Evolutionary conservation across 2,329 filamentous ascomycete genomes (phyloP).

Genomic region (Penicillium nordicum): DNA sequence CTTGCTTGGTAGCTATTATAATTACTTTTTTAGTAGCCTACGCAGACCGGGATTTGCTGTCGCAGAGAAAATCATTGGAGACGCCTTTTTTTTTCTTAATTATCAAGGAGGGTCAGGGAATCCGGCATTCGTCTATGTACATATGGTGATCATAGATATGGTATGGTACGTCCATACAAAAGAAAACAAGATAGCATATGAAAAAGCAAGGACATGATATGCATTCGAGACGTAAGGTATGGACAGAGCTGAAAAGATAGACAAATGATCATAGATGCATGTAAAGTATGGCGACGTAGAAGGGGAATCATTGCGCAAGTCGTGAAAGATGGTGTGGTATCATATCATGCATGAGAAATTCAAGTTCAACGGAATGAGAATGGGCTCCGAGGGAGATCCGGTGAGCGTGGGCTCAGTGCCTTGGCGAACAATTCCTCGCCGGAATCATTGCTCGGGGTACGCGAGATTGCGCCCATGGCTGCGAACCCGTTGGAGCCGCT

Average conservation of each 20-base stretch:
- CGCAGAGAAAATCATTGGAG: not conserved
- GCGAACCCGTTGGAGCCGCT: slow-evolving; percentile 24
- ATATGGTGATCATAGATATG: slow-evolving; percentile 8
- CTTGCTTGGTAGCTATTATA: not conserved
- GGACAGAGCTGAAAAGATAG: not conserved
- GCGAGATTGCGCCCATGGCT: slow-evolving; percentile 24
- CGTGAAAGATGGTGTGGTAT: slow-evolving; percentile 8
- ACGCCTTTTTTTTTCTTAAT: not conserved
- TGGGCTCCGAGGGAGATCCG: slow-evolving; percentile 79
- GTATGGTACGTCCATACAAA: slow-evolving; percentile 10
- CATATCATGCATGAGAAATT: slow-evolving; percentile 6
- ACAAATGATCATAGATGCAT: slow-evolving; percentile 5
- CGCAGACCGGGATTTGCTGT: not conserved
- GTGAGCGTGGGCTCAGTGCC: slow-evolving; percentile 79
- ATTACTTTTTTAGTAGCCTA: not conserved
- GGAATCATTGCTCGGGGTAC: slow-evolving; percentile 46
- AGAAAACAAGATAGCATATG: not conserved
- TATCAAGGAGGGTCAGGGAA: not conserved
- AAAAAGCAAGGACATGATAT: slow-evolving; percentile 8
- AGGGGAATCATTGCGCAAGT: slow-evolving; percentile 27
- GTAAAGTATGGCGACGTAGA: slow-evolving; percentile 15
- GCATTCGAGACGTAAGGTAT: not conserved
- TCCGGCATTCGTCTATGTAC: slow-evolving; percentile 16
- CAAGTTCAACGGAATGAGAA: slow-evolving; percentile 58
- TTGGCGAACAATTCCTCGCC: slow-evolving; percentile 85